A percentile compares a stretch with the other conserved stretches of the same genome.
Evolutionary conservation across 495 filamentous ascomycete genomes (phyloP).

Genomic region (Penicillium paxilli): DNA sequence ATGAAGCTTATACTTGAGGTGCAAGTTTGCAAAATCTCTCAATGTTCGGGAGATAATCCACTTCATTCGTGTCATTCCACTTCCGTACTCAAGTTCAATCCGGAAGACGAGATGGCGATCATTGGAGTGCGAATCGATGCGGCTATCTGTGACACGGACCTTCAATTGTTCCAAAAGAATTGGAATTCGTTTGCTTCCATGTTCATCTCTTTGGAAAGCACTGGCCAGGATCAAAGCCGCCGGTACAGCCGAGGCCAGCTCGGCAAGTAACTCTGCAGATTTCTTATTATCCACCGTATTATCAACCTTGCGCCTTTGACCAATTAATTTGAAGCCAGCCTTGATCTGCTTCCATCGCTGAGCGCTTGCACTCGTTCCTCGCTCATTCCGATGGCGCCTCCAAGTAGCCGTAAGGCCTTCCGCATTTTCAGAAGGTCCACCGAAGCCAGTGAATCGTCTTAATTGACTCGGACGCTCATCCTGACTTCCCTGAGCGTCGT

Average conservation of each 20-base stretch:
- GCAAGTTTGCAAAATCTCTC: constrained; percentile 88
- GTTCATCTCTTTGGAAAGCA: constrained; percentile 96
- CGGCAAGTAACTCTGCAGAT: constrained; percentile 93
- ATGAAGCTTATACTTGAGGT: constrained; percentile 86
- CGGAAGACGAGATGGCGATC: constrained; percentile 86
- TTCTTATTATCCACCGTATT: constrained; percentile 88
- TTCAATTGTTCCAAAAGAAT: constrained; percentile 95
- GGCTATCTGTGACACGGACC: constrained; percentile 79
- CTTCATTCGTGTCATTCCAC: constrained; percentile 92
- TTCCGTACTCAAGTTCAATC: constrained; percentile 95
- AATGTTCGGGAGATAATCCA: constrained; percentile 90
- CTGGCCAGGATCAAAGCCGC: constrained; percentile 91
- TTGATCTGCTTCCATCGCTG: constrained; percentile 88
- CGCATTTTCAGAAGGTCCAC: constrained; percentile 54
- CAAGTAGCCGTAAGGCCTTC: constrained; percentile 52
- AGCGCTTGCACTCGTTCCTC: constrained; percentile 74
- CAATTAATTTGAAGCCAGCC: constrained; percentile 77
- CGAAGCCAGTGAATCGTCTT: constrained; percentile 73
- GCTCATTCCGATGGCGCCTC: constrained; percentile 54
- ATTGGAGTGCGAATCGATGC: constrained; percentile 58
- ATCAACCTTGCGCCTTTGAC: constrained; percentile 75
- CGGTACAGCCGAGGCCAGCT: constrained; percentile 86
- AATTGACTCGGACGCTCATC: constrained; percentile 70
- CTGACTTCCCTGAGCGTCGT: constrained; percentile 26
- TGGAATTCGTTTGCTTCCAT: constrained; percentile 90